Evolutionary conservation across 768 basidiomycete species (phyloP).

Genomic region (Nevesoporus exiguus): DNA sequence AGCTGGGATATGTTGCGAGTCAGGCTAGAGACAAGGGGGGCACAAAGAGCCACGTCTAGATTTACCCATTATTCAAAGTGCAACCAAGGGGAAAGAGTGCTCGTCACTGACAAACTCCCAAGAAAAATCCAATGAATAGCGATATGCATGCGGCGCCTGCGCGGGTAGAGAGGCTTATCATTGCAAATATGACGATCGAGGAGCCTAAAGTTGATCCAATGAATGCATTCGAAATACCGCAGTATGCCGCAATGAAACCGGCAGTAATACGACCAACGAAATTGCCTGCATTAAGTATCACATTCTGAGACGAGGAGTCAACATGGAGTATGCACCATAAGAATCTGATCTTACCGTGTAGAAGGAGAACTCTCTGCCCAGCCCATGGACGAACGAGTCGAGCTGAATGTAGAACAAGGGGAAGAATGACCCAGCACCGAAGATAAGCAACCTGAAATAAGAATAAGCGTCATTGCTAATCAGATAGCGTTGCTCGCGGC

Average conservation of each 20-base stretch:
- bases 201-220: conserved; percentile 34
- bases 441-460: conserved; percentile 14
- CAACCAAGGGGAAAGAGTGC: neutral
- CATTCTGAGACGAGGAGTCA: conserved; percentile 24
- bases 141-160: conserved; percentile 38
- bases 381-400: conserved; percentile 47
- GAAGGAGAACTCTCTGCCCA: conserved; percentile 47
- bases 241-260: conserved; percentile 33
- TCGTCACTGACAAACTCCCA: conserved; percentile 41
- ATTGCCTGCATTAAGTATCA: conserved; percentile 37
- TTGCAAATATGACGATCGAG: conserved; percentile 42
- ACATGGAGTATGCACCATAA: neutral
- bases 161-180: conserved; percentile 37
- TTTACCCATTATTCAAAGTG: neutral
- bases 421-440: conserved; percentile 21
- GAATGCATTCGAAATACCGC: conserved; percentile 46
- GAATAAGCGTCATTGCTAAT: neutral
- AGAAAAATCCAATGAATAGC: conserved; percentile 47
- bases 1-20: conserved; percentile 47
- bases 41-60: conserved; percentile 38
- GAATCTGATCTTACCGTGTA: conserved; percentile 41
- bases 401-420: conserved; percentile 54
- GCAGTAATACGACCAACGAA: conserved; percentile 37
- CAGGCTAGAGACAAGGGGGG: conserved; percentile 42
- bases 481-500: neutral